Evolutionary conservation across 2,329 filamentous ascomycete species (phyloP), one percentile per base, ranked within the genome.

Genomic region (Fusarium incarnatum): DNA sequence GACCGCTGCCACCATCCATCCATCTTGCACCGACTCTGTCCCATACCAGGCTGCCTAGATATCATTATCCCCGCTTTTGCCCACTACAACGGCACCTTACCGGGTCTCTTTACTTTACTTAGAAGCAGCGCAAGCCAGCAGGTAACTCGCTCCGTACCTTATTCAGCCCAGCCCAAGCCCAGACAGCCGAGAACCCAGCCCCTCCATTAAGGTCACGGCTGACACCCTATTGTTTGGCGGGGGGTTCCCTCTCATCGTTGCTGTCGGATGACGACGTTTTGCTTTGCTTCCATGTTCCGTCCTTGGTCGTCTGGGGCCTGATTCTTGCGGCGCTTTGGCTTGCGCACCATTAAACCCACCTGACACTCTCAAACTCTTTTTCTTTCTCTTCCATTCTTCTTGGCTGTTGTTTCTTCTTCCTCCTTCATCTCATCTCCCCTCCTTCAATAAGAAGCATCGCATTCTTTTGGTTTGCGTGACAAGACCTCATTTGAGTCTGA

Each of bases 221-320:
- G 73, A 75, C 71, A 72, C 63, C 71, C 67, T 70, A 73, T 71
- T 61, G 50, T 34, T 37, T 74, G 71, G 64, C 69, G 62, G 73
- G 73, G 73, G 61, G 65, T 64, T 64, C 63, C 71, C 71, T 74
- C 70, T 71, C 64, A 73, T 65, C 64, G 55, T 74, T 66, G 64
- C 66, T 75, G 73, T 74, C 73, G 73, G 73, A 75, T 75, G 73
- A 75, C 73, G 73, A 75, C 73, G 73, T 75, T 75, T 60, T 69
- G 60, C 60, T 64, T 64, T 64, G 50, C 55, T 75, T 63, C 61
- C 60, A 66, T 66, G 63, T 40, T 73, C 56, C 55, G 56, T 73
- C 67, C 70, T 74, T 69, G 64, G 56, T 60, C 53, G 64, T 60
- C 69, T 49, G 55, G 63, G 63, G 63, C 61, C 71, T 75, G 73